Evolutionary conservation across 352 stramenopile species (phyloP).

Genomic region (Globisporangium rhizosaccharum): DNA sequence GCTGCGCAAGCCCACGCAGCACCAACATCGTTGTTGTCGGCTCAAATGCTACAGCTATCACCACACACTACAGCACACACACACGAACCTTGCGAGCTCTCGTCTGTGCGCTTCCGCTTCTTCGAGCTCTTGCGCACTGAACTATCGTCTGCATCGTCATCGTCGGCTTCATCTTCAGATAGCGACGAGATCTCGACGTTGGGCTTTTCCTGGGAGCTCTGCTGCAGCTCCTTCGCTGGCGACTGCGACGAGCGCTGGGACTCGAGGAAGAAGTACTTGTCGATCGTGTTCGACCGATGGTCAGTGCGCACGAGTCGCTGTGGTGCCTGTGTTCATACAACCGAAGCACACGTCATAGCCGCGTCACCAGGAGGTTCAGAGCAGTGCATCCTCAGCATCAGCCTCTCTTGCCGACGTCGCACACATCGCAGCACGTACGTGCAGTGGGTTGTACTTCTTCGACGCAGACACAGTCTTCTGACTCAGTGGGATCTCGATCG

Average conservation of each 20-base stretch:
- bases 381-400: not conserved
- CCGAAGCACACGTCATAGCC: not conserved
- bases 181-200: conserved; percentile 9
- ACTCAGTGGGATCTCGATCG: conserved; percentile 54
- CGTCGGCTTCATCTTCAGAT: conserved; percentile 2
- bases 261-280: conserved; percentile 80
- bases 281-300: conserved; percentile 80
- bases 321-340: conserved; percentile 38
- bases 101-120: not conserved
- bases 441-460: conserved; percentile 63
- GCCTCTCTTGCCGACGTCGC: not conserved
- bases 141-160: not conserved
- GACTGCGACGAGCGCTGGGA: conserved; percentile 51
- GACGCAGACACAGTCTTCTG: conserved; percentile 47
- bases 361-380: not conserved
- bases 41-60: not conserved
- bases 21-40: not conserved
- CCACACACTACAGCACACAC: not conserved
- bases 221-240: conserved; percentile 15
- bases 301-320: conserved; percentile 81
- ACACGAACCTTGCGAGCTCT: conserved; percentile 9
- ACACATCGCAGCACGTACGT: conserved; percentile 26
- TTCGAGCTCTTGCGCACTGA: too few relatives aligned
- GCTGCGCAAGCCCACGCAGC: conserved; percentile 9
- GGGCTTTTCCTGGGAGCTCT: not conserved